Conservation (phyloP, 2,329 filamentous ascomycete genomes). For the Cladosporium sp. region DNA sequence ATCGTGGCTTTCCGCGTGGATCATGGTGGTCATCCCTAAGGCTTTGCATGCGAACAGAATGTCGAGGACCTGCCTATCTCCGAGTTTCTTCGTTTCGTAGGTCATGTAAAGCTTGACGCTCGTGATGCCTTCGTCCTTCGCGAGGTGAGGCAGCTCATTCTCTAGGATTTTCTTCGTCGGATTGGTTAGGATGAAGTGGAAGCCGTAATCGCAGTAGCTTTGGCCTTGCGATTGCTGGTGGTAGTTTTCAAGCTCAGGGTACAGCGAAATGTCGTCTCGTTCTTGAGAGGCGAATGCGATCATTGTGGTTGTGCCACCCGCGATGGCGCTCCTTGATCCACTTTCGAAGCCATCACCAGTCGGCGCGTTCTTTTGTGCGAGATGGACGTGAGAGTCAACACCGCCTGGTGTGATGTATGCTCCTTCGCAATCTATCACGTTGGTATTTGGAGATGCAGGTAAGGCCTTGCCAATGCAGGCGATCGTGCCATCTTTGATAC, state of each 20-base stretch:
- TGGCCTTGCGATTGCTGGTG: constrained; percentile 42
- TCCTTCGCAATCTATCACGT: constrained; percentile 43
- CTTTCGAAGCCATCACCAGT: constrained; percentile 45
- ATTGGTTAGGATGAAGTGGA: constrained; percentile 51
- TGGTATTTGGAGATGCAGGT: constrained; percentile 29
- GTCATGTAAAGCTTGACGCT: constrained; percentile 53
- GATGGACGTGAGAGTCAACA: constrained; percentile 48
- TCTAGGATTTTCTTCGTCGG: constrained; percentile 39
- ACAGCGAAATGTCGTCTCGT: constrained; percentile 43
- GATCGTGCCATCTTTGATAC: constrained; percentile 46
- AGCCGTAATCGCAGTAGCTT: constrained; percentile 55
- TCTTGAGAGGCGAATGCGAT: constrained; percentile 55
- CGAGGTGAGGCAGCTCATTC: constrained; percentile 40
- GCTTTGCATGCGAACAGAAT: constrained; percentile 47
- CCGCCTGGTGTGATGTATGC: constrained; percentile 46
- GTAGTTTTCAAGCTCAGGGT: constrained; percentile 45
- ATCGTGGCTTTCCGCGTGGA: constrained; percentile 47
- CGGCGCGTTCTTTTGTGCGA: constrained; percentile 42
- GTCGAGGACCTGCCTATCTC: constrained; percentile 48
- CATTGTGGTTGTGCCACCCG: constrained; percentile 57
- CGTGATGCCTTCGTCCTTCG: constrained; percentile 41
- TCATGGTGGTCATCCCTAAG: constrained; percentile 46
- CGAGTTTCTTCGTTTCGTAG: constrained; percentile 47
- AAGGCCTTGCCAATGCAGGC: constrained; percentile 40
- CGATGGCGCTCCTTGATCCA: constrained; percentile 53